Base-by-base conservation (phyloP, 495 filamentous ascomycete species). In the Neurospora tetraspora region DNA sequence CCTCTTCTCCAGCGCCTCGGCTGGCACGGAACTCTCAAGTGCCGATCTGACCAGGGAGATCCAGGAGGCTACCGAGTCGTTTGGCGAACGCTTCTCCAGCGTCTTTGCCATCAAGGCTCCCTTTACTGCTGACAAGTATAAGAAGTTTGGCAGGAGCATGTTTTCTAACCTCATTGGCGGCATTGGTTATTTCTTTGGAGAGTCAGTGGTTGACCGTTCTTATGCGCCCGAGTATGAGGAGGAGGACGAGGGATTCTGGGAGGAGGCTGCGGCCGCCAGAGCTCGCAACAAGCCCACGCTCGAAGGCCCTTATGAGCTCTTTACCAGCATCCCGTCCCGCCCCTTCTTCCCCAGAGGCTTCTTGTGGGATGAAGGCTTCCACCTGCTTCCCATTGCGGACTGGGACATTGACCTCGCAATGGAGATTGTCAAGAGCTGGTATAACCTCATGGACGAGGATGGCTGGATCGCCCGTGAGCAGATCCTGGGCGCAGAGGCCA, bases 391-490 rank as follows among this genome's bases (percentile, higher is more conserved):
- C 20, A 88, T 99, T 65, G 87, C 91, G 27, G 96, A 98, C 75
- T 99, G 93, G 89, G 96, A 99, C 77, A 89, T 92, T 39, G 94
- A 97, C 79, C 87, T 99, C 68, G 91, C 93, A 1, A 90, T 99
- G 31, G 93, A 97, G 72, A 92, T 98, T 72, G 90, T 98, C 71
- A 93, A 92, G 83, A 96, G 92, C 81, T 99, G 96, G 96, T 93
- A 97, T 81, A 93, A 90, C 72, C 86, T 97, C 6, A 96, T 98
- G 87, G 96, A 99, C 76, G 94, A 96, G 47, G 94, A 98, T 78
- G 96, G 96, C 68, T 99, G 96, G 96, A 98, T 99, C 82, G 93
- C 89, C 6, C 92, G 96, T 47, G 96, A 99, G 81, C 96, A 98
- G 81, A 99, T 99, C 70, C 88, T 99, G 10, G 96, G 96, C 68